Base-by-base conservation (phyloP, 495 filamentous ascomycete genomes). In the Geopyxis carbonaria region DNA sequence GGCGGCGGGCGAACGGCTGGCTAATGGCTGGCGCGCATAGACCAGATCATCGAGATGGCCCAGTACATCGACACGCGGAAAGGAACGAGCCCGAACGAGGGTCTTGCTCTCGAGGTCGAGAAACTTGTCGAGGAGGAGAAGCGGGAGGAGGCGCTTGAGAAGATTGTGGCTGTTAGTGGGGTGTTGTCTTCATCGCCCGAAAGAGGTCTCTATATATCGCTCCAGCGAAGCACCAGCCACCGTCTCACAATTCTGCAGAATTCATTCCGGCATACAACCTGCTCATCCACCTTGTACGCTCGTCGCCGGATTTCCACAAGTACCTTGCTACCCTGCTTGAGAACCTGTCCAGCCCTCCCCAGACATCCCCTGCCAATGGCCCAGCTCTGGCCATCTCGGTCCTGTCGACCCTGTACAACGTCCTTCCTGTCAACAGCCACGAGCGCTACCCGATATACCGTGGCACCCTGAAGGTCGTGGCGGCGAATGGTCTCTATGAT, bases 401-500 rank as follows among this genome's bases (percentile, higher is more conserved):
- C 40, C 73, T 99, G 45, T 84, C 81, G 55, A 93, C 85, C 42
- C 70, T 99, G 60, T 99, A 94, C 78, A 99, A 99, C 65, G 80
- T 91, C 36, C 73, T 95, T 38, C 66, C 73, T 31, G 55, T 71
- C 30, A 63, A 69, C 44, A 79, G 83, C 57, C 76, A 79, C 7
- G 68, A 77, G 51, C 77, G 87, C 22, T 94, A 78, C 67, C 76
- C 92, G 50, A 80, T 95, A 45, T 76, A 95, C 53, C 64, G 84
- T 60, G 72, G 81, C 47, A 80, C 93, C 46, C 56, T 93, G 20
- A 70, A 72, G 45, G 76, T 92, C 42, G 72, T 94, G 59, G 75
- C 80, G 48, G 61, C 69, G 37, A 63, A 72, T 47, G 66, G 70
- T 45, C 69, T 74, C 47, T 95, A 79, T 50, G 87, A 93, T 31